These are phyloP conservation scores for Wickerhamomyces sp. DNA, from an alignment of 1,139 yeast genomes.

Conservation along the genomic window DNA sequence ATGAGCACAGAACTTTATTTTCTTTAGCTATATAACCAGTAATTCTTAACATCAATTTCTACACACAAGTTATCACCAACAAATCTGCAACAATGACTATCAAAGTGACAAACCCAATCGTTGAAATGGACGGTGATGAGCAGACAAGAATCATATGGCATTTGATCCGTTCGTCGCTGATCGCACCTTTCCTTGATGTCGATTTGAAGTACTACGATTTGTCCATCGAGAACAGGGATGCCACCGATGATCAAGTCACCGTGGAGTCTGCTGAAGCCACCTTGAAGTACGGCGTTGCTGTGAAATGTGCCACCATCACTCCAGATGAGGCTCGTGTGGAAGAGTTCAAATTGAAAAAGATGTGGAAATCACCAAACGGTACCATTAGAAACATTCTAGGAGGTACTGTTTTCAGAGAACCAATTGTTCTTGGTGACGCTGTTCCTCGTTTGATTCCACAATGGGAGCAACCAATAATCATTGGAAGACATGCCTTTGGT, in stretches of 20 bases:
- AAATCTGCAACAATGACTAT: slow-evolving; percentile 3
- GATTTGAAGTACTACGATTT: slow-evolving; percentile 74
- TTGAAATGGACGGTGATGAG: slow-evolving; percentile 83
- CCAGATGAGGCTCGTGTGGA: slow-evolving; percentile 80
- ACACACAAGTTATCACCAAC: no score
- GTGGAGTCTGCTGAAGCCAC: slow-evolving; percentile 74
- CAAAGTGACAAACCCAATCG: slow-evolving; percentile 69
- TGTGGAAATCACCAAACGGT: slow-evolving; percentile 88
- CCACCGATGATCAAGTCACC: slow-evolving; percentile 69
- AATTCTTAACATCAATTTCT: no score
- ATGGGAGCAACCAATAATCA: slow-evolving; percentile 79
- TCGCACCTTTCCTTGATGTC: slow-evolving; percentile 65
- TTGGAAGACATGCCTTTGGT: slow-evolving; percentile 84
- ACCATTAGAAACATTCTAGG: slow-evolving; percentile 77
- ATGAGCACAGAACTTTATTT: no score
- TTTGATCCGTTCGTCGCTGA: slow-evolving; percentile 62
- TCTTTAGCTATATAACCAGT: no score
- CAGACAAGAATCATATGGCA: slow-evolving; percentile 86
- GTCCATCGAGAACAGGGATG: slow-evolving; percentile 65
- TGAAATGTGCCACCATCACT: slow-evolving; percentile 82
- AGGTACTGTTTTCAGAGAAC: slow-evolving; percentile 83
- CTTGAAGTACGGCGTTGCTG: slow-evolving; percentile 71
- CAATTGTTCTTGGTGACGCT: slow-evolving; percentile 41
- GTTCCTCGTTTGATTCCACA: slow-evolving; percentile 70
- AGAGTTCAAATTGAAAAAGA: slow-evolving; percentile 68